Base-by-base conservation (phyloP, 352 stramenopile species). In the Phytophthora vignae region DNA sequence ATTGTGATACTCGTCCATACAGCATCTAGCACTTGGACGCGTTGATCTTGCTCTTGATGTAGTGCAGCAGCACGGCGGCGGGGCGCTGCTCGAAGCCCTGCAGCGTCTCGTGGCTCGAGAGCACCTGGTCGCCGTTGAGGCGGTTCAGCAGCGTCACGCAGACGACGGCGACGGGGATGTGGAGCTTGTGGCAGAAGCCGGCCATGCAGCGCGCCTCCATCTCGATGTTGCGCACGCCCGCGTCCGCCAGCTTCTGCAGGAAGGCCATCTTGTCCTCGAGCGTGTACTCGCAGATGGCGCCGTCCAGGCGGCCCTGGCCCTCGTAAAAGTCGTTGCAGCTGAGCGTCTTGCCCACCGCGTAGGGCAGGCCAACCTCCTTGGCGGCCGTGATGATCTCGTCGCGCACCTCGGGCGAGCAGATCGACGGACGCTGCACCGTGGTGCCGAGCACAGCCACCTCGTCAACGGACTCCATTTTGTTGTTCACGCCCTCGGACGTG, bases 311-410 rank as follows among this genome's bases (percentile, higher is more conserved):
- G 38, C 88, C 88, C 60, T 96, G 88, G 46, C 84, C 88, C 50
- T 94, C 88, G 76, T 96, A 96, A 44, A 96, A 96, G 71, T 93
- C 88, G 73, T 96, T 89, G 77, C 85, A 92, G 50, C 81, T 92
- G 40, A 96, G 82, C 52, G 88, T 96, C 78, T 96, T 96, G 64
- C 88, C 87, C 49, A 91, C 74, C 4, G 80, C 77, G 66, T 89
- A 84, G n/a, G 82, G 82, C 40, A 93, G 33, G 2, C 59, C 73
- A 52, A 91, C 66, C 21, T 89, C 74, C 27, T 85, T 67, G n/a
- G 84, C 83, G 0, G 81, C 73, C 4, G 67, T 52, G 17, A 81
- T 72, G 56, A 96, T 80, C 44, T 90, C 87, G 7, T 88, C 74
- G 4, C 76, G 76, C 27, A 94, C 74, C 38, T 86, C 72, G n/a